Percentiles rank a stretch among this genome's conserved stretches.
Conservation (phyloP, 164 flowering plant genomes). For the Magnolia changhungtana region DNA sequence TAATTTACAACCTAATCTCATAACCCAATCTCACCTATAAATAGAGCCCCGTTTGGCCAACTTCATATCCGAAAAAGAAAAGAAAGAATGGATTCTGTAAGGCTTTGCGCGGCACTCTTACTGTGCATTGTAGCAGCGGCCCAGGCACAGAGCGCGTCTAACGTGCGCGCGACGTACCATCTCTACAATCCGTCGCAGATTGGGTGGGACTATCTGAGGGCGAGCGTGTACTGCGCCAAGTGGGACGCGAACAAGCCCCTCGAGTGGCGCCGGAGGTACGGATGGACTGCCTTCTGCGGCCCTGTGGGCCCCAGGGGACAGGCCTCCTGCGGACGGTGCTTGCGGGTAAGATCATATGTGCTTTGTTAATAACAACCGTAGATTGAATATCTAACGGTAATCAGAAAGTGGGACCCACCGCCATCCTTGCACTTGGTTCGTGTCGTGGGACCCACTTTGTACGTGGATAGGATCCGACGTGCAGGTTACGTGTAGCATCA, state of each 20-base stretch:
- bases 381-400: too few species aligned
- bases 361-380: too few species aligned
- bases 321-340: conserved; percentile 40
- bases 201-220: conserved; percentile 41
- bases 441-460: too few species aligned
- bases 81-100: not conserved
- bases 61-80: too few species aligned
- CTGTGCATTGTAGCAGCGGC: not conserved
- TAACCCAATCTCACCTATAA: too few species aligned
- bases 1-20: too few species aligned
- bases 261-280: conserved; percentile 36
- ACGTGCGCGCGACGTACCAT: conserved; percentile 46
- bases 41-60: too few species aligned
- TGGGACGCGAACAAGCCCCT: conserved; percentile 47
- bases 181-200: conserved; percentile 35
- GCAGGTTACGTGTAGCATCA: too few species aligned
- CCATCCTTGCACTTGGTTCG: too few species aligned
- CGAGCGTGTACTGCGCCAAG: conserved; percentile 41
- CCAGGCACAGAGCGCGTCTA: conserved; percentile 30
- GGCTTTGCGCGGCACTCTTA: not conserved
- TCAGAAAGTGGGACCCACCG: too few species aligned
- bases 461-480: too few species aligned
- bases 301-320: conserved; percentile 39
- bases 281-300: conserved; percentile 53
- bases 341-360: conserved; percentile 26